A percentile compares a stretch with the other conserved stretches of the same genome.
phyloP scores from a whole-genome alignment of 805 yeast species.

The Lachancea sp. region DNA sequence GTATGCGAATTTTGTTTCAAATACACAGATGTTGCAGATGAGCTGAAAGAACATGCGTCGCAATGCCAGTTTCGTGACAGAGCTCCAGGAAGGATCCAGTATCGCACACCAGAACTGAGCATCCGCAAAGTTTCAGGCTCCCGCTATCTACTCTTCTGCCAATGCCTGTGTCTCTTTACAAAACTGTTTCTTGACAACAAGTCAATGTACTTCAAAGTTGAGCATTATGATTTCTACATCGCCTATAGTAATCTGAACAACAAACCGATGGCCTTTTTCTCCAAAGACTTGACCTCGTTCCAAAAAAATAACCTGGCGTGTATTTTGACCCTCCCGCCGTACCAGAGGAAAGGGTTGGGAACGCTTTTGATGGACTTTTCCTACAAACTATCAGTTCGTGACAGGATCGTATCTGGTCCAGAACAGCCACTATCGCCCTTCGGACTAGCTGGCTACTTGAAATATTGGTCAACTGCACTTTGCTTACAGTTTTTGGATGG shows the following conservation, averaged over 20 bases:
- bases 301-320: conserved; percentile 86
- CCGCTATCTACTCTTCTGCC: conserved; percentile 62
- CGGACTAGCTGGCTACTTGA: conserved; percentile 66
- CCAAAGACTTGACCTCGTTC: conserved; percentile 73
- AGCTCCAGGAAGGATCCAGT: conserved; percentile 65
- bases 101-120: conserved; percentile 47
- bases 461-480: conserved; percentile 64
- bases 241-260: conserved; percentile 46
- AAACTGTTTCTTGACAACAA: conserved; percentile 86
- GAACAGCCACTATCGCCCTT: conserved; percentile 83
- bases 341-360: conserved; percentile 73
- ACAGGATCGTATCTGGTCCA: conserved; percentile 72
- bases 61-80: conserved; percentile 39
- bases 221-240: conserved; percentile 73
- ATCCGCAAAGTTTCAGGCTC: conserved; percentile 67
- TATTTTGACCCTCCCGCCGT: conserved; percentile 87
- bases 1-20: conserved; percentile 84
- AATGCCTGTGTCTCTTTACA: conserved; percentile 76
- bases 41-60: conserved; percentile 45
- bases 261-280: conserved; percentile 83
- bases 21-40: conserved; percentile 47
- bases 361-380: conserved; percentile 76
- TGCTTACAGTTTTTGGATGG: conserved; percentile 42
- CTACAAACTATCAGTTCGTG: conserved; percentile 63
- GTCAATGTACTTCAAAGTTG: conserved; percentile 75